Evolutionary conservation across 306 rosid species (phyloP), one percentile per base, ranked within the genome.

Genomic region (Hippophae rhamnoides): DNA sequence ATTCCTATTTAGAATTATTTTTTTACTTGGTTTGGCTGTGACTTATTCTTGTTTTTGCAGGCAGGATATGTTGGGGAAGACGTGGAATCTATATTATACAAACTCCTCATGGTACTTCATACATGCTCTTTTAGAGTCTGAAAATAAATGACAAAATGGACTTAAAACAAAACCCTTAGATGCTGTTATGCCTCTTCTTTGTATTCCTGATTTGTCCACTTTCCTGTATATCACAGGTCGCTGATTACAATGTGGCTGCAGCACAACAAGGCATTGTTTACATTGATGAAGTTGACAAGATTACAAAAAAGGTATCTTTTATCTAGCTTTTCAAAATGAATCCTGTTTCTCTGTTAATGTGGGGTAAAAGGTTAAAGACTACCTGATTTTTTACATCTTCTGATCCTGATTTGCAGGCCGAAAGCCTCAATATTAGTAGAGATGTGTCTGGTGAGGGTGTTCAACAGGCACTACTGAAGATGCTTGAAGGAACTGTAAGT

Each of bases 1-100:
- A 31, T 31, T 31, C 38, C 38, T 31, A 31, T 31, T 31, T 31
- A 31, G 38, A 31, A 31, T 4, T 31, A 1, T 31, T 27, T 31
- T 31, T 51, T 47, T 50, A 31, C 41, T 57, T 43, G 62, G 14
- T 48, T 63, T 78, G 60, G 68, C 56, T 40, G 38, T 57, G 54
- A 54, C 52, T 25, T 52, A 49, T 25, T 46, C 62, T 57, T 66
- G 38, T 52, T 12, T 69, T 10, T 76, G 80, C 92, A 92, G 99
- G 96, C 99, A 55, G 99, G 99, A 73, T 92, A 92, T 62, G 96
- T 92, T 23, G 99, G 99, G 69, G 99, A 92, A 81, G 99, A 92
- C 69, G 99, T 92, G 71, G 99, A 92, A 70, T 92, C 99, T 49
- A 82, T 92, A 69, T 74, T 92, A 68, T 82, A 88, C 79, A 92